A percentile compares a stretch with the other conserved stretches of the same genome.
Conservation (phyloP, 441 rosid genomes). For the Hura crepitans region DNA sequence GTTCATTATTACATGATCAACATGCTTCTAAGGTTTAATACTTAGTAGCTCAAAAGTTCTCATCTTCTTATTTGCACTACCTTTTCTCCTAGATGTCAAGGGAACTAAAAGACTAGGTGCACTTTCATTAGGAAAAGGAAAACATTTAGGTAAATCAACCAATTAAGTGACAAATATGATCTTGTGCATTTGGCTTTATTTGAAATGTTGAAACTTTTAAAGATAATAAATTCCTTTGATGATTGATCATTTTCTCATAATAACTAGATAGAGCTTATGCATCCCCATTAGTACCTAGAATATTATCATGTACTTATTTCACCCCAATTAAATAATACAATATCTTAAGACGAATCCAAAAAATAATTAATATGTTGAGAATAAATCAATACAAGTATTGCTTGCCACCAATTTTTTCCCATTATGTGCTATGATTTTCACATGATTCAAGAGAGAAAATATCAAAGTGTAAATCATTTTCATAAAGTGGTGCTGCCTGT, state of each 20-base stretch:
- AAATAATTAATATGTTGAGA: not conserved
- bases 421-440: conserved; percentile 23
- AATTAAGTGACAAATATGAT: not conserved
- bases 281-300: conserved; percentile 25
- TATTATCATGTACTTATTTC: conserved; percentile 25
- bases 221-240: conserved; percentile 1
- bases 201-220: conserved; percentile 7
- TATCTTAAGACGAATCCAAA: conserved; percentile 18
- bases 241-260: conserved; percentile 32
- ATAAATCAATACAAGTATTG: conserved; percentile 27
- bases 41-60: conserved; percentile 45
- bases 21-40: conserved; percentile 73
- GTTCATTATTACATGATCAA: conserved; percentile 91
- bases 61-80: conserved; percentile 49
- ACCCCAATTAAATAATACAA: conserved; percentile 26
- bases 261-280: conserved; percentile 32
- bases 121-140: conserved; percentile 25
- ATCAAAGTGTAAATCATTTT: conserved; percentile 33
- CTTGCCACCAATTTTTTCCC: conserved; percentile 32
- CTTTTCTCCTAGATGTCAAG: conserved; percentile 33
- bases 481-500: conserved; percentile 40
- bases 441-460: conserved; percentile 30
- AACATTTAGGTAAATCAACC: not conserved
- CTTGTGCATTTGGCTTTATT: conserved; percentile 1
- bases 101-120: conserved; percentile 21